Percentiles rank a stretch among this genome's conserved stretches.
Conservation (phyloP, 768 basidiomycete species). For the Asterophora lycoperdoides region DNA sequence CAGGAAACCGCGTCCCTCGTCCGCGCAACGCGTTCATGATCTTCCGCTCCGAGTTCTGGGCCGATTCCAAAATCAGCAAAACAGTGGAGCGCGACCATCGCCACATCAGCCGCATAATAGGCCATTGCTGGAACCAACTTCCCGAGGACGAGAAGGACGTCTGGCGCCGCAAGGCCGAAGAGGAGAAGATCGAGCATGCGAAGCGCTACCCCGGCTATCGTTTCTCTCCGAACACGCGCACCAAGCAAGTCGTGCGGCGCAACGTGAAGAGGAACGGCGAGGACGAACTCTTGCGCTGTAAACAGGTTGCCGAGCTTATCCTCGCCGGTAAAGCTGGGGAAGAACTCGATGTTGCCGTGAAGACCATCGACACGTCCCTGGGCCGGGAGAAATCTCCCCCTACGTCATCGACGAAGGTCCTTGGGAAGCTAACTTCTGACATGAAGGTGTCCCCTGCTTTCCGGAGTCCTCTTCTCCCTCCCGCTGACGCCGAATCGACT, state of each 20-base stretch:
- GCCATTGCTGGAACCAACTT: constrained; percentile 51
- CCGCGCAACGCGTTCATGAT: constrained; percentile 86
- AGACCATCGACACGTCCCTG: constrained; percentile 22
- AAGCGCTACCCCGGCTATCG: constrained; percentile 50
- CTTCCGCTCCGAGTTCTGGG: constrained; percentile 58
- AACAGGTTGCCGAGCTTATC: constrained; percentile 46
- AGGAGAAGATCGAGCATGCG: constrained; percentile 48
- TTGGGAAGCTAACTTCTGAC: neutral
- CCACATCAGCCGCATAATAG: constrained; percentile 54
- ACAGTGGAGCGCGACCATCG: constrained; percentile 53
- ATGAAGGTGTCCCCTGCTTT: constrained; percentile 20
- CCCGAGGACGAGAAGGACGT: constrained; percentile 44
- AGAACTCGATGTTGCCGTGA: constrained; percentile 44
- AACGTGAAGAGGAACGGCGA: constrained; percentile 48
- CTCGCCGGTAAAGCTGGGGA: constrained; percentile 46
- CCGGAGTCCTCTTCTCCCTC: constrained; percentile 28
- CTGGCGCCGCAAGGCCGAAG: constrained; percentile 48
- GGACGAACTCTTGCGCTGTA: constrained; percentile 46
- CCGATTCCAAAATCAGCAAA: constrained; percentile 43
- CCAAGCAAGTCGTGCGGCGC: constrained; percentile 42
- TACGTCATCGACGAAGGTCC: constrained; percentile 2
- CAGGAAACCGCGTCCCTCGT: constrained; percentile 58
- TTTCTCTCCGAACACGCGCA: constrained; percentile 43
- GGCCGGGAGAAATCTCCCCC: constrained; percentile 9
- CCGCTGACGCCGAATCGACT: constrained; percentile 6